phyloP scores from a whole-genome alignment of 768 basidiomycete species.

The Termitomyces sp. region DNA sequence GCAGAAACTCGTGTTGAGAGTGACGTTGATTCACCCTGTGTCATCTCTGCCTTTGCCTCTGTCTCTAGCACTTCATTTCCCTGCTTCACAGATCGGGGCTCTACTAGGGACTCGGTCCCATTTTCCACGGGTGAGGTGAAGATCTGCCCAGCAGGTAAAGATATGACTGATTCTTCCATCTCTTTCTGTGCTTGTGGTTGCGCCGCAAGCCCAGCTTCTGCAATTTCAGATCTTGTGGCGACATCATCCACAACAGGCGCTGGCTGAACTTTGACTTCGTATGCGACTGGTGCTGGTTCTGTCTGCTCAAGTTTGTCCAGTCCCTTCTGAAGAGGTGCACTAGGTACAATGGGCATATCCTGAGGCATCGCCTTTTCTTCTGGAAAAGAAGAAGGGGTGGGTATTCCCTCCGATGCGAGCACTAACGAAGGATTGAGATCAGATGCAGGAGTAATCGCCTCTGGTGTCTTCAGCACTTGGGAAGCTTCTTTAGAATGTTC shows the following conservation, averaged over 20 bases:
- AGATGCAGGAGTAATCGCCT: conserved; percentile 3
- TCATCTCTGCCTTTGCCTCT: background rate
- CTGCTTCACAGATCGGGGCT: background rate
- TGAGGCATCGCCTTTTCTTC: background rate
- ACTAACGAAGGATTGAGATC: conserved; percentile 1
- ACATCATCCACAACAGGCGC: background rate
- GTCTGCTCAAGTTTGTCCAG: background rate
- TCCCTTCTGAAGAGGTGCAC: background rate
- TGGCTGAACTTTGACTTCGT: background rate
- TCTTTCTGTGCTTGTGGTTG: background rate
- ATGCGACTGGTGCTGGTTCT: background rate
- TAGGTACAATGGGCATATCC: background rate
- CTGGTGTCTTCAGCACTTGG: conserved; percentile 1
- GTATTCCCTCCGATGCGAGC: conserved; percentile 1
- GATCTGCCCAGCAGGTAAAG: background rate
- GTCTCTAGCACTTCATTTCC: background rate
- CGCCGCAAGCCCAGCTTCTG: background rate
- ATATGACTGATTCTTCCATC: background rate
- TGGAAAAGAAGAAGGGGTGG: background rate
- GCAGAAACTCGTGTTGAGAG: background rate
- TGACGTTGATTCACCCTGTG: background rate
- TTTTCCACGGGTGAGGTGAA: background rate
- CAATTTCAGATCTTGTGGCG: background rate
- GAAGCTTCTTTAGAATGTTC: background rate
- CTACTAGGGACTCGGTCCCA: background rate